Conservation (phyloP, 2,329 filamentous ascomycete genomes). For the Ophiostoma ips region DNA sequence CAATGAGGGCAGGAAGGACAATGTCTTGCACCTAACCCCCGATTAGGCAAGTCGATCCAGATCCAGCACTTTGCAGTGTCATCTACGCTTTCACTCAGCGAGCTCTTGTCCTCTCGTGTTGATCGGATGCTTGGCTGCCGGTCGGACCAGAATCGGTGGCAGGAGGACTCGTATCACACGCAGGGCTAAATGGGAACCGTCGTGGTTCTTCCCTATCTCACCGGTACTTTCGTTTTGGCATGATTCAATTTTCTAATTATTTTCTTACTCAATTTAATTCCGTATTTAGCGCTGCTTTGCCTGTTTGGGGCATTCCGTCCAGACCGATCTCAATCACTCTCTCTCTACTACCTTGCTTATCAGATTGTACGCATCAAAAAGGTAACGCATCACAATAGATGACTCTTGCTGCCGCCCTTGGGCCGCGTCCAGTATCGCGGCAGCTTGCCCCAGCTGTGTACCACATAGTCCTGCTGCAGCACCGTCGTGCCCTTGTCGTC, state of each 20-base stretch:
- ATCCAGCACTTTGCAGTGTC: too few relatives aligned
- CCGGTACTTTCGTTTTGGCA: too few relatives aligned
- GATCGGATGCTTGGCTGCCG: too few relatives aligned
- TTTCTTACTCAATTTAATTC: too few relatives aligned
- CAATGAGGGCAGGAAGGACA: too few relatives aligned
- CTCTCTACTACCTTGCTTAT: background rate
- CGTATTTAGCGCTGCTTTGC: background rate
- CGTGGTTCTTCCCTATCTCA: too few relatives aligned
- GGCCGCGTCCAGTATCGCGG: constrained; percentile 11
- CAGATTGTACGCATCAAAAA: too few relatives aligned
- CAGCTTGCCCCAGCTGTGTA: constrained; percentile 61
- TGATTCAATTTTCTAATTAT: too few relatives aligned
- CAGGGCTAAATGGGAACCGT: too few relatives aligned
- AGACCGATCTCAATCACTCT: background rate
- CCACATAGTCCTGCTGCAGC: constrained; percentile 55
- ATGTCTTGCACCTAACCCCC: background rate
- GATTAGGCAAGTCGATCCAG: background rate
- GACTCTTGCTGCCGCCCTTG: background rate
- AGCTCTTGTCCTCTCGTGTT: too few relatives aligned
- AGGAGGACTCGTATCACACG: too few relatives aligned
- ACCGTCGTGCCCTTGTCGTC: constrained; percentile 20
- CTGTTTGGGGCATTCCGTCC: background rate
- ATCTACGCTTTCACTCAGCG: background rate
- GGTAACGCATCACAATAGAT: constrained; percentile 5
- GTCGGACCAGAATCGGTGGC: too few relatives aligned